phyloP scores from a whole-genome alignment of 257 asterid species.

The Anisodus tanguticus region DNA sequence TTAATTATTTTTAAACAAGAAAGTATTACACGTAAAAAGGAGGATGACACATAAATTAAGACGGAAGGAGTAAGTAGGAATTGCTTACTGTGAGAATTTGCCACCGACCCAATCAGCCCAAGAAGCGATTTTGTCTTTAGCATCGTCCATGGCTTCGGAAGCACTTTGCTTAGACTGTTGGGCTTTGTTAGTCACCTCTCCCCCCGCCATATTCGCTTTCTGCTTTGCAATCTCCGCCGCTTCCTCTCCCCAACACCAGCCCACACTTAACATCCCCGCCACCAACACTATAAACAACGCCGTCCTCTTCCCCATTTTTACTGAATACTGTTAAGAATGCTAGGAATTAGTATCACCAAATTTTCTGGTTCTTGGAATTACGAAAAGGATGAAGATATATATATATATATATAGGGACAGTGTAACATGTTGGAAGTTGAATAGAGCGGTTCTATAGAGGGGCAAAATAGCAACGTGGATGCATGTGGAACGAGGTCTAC shows the following conservation, averaged over 20 bases:
- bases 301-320: conserved; percentile 35
- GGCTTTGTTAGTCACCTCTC: neutral
- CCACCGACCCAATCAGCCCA: conserved; percentile 60
- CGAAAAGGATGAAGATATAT: neutral
- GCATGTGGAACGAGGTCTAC: neutral
- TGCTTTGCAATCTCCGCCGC: conserved; percentile 29
- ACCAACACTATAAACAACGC: conserved; percentile 28
- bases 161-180: conserved; percentile 28
- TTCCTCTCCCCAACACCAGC: conserved; percentile 36
- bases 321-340: neutral
- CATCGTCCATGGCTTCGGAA: conserved; percentile 34
- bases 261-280: conserved; percentile 16
- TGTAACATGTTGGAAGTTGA: neutral
- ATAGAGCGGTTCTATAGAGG: conserved; percentile 1
- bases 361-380: neutral
- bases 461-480: neutral
- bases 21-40: too few relatives aligned
- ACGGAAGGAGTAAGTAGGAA: neutral
- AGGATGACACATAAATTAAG: too few relatives aligned
- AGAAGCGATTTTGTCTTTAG: conserved; percentile 41
- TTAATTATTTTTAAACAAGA: too few relatives aligned
- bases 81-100: conserved; percentile 52
- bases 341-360: neutral
- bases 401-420: neutral
- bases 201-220: conserved; percentile 26